Evolutionary conservation across 805 yeast genomes (phyloP), one percentile per base, ranked within the genome.

Genomic region (Schwanniomyces pseudopolymorphus): DNA sequence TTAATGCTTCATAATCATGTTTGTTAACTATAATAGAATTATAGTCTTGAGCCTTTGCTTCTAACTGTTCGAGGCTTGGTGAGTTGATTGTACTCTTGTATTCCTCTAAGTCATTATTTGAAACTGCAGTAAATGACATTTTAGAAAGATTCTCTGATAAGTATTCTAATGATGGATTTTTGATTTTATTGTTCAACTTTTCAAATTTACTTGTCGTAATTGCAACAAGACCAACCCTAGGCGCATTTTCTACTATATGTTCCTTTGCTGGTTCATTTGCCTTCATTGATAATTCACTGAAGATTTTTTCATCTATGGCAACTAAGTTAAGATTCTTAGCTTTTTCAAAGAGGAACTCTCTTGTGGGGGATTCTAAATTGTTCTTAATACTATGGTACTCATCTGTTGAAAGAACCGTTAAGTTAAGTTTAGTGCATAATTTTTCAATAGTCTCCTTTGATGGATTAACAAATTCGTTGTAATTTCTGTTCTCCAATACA

Each of bases 31-130:
- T 40, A 4, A 48, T 46, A 42, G 56, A 58, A 11, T 51, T 52
- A 7, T 37, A 45, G 7, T 50, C 44, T 3, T 27, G 33, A 0
- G 74, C 67, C 27, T 63, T 60, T 3, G 45, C 47, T 33, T 46
- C 55, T 22, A 77, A 31, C 33, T 60, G 56, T 0, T 66, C 70
- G 7, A 60, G 10, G 16, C 64, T 33, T 6, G 78, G 76, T 4
- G 43, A 45, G 6, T 59, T 42, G 1, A 43, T 54, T 27, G 19
- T 33, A 28, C 14, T 44, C 42, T 3, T 48, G 33, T 42, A 46
- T n/a, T 43, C 44, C 6, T 42, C 51, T 24, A 48, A 56, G 17
- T 57, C 57, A 7, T 44, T 51, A 5, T 48, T 45, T 3, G 57
- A 44, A 31, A 56, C 24, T n/a, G 33, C 21, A 10, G 39, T 14